Evolutionary conservation across 192 early-diverging fungal genomes (phyloP).

Genomic region (Backusella macrospora): DNA sequence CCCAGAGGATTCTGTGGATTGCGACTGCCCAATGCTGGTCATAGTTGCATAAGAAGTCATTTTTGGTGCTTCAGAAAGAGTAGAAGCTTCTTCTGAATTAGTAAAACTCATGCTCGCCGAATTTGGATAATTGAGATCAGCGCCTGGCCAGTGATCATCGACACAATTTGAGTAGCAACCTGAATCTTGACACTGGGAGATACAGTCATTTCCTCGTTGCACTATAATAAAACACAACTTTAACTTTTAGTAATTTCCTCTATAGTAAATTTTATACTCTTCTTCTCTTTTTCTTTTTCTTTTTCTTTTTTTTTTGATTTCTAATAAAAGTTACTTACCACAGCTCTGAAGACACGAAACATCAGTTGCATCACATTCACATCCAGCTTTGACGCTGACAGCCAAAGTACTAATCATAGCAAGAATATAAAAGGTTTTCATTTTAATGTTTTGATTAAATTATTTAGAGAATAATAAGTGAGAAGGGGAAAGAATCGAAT

Average conservation of each 20-base stretch:
- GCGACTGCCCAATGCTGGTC: not conserved
- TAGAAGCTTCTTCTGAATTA: not conserved
- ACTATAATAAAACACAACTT: not conserved
- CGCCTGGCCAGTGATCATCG: constrained; percentile 22
- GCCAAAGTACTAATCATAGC: constrained; percentile 8
- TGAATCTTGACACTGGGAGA: not conserved
- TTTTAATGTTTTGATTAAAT: not conserved
- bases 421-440: constrained; percentile 13
- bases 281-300: not conserved
- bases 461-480: not conserved
- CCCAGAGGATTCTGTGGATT: not conserved
- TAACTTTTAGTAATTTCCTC: not conserved
- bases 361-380: constrained; percentile 11
- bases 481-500: not conserved
- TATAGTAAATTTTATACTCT: not conserved
- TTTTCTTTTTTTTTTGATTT: not conserved
- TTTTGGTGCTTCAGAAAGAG: not conserved
- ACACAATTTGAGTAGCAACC: constrained; percentile 21
- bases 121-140: constrained; percentile 6
- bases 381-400: constrained; percentile 17
- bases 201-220: constrained; percentile 9
- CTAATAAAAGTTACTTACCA: constrained; percentile 10
- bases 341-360: constrained; percentile 13
- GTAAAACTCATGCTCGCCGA: not conserved
- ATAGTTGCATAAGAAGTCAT: not conserved